These are phyloP conservation scores for Xanthoconium stramineum DNA, from an alignment of 768 basidiomycete genomes.

Conservation along the genomic window DNA sequence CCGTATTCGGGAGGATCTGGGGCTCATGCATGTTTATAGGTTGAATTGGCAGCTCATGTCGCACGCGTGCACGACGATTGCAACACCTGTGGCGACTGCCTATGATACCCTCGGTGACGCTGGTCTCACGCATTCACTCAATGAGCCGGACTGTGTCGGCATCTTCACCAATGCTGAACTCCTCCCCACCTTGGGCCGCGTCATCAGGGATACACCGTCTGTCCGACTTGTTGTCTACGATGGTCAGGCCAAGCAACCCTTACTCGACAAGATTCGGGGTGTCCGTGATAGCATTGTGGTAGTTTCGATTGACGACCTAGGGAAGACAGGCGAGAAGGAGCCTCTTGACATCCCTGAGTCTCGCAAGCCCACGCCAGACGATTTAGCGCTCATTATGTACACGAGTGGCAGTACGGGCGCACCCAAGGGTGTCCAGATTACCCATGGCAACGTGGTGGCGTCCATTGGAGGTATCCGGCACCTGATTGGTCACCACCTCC, in stretches of 20 bases:
- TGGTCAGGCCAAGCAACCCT: constrained; percentile 51
- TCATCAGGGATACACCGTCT: constrained; percentile 68
- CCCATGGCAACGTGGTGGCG: constrained; percentile 82
- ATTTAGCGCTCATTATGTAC: constrained; percentile 73
- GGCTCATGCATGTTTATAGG: constrained; percentile 36
- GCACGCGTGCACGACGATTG: constrained; percentile 75
- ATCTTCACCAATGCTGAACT: constrained; percentile 94
- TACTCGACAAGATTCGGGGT: constrained; percentile 60
- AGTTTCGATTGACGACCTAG: constrained; percentile 66
- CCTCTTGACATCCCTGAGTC: constrained; percentile 49
- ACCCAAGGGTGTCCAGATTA: constrained; percentile 92
- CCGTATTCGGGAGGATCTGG: background rate
- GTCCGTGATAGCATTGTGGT: constrained; percentile 60
- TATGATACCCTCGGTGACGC: constrained; percentile 93
- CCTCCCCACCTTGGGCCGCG: constrained; percentile 70
- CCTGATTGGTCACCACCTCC: constrained; percentile 59
- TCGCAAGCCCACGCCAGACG: constrained; percentile 47
- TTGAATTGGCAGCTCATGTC: constrained; percentile 87
- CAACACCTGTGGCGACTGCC: constrained; percentile 85
- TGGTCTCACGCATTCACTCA: constrained; percentile 86
- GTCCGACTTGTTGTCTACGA: constrained; percentile 86
- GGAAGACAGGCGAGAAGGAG: constrained; percentile 56
- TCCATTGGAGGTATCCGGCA: constrained; percentile 75
- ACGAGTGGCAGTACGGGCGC: constrained; percentile 89
- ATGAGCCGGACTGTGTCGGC: constrained; percentile 78